Evolutionary conservation across 495 filamentous ascomycete genomes (phyloP).

Genomic region (Neurospora sp.): DNA sequence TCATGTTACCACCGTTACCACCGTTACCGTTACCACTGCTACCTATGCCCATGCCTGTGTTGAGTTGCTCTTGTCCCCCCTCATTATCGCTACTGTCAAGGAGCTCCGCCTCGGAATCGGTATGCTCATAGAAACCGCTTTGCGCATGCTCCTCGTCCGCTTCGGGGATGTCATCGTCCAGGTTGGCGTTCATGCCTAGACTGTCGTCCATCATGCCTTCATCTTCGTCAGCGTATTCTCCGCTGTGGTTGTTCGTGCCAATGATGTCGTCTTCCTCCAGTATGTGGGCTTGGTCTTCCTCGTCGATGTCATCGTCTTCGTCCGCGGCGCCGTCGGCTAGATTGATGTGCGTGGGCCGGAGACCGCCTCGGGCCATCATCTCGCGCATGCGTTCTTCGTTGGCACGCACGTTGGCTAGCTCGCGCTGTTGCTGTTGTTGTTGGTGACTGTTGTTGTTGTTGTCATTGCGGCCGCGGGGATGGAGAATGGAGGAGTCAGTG

Average conservation of each 20-base stretch:
- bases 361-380: conserved; percentile 28
- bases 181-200: conserved; percentile 47
- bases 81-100: conserved; percentile 30
- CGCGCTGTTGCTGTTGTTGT: conserved; percentile 13
- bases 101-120: conserved; percentile 69
- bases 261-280: conserved; percentile 44
- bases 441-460: neutral
- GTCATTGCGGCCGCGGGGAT: neutral
- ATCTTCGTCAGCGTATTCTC: conserved; percentile 12
- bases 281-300: conserved; percentile 37
- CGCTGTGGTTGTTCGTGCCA: conserved; percentile 1
- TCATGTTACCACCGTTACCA: neutral
- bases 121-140: conserved; percentile 60
- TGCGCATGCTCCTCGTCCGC: conserved; percentile 28
- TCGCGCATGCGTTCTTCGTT: conserved; percentile 38
- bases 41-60: conserved; percentile 3
- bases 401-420: conserved; percentile 25
- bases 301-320: conserved; percentile 34
- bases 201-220: conserved; percentile 24
- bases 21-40: neutral
- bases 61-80: conserved; percentile 19
- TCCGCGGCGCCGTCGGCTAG: conserved; percentile 22
- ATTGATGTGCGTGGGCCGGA: conserved; percentile 13
- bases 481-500: neutral
- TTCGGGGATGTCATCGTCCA: conserved; percentile 60